Percentiles rank a stretch among this genome's conserved stretches.
Conservation (phyloP, 441 rosid species). For the Brassica balearica region DNA sequence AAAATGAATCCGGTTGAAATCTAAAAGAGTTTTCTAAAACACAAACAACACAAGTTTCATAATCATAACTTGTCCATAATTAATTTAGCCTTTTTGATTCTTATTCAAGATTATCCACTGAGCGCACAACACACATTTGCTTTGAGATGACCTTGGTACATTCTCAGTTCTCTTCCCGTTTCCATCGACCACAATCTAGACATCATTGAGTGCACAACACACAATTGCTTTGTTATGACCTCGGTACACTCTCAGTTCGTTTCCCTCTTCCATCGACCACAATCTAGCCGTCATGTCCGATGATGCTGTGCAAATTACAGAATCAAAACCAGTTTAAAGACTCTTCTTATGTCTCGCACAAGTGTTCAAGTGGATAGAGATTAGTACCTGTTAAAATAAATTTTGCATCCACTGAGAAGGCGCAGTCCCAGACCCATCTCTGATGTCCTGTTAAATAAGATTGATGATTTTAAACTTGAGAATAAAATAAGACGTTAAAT, state of each 20-base stretch:
- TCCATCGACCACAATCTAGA: neutral
- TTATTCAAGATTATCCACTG: slow-evolving; percentile 49
- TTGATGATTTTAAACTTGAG: slow-evolving; percentile 6
- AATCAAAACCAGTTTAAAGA: slow-evolving; percentile 21
- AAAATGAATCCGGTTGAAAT: slow-evolving; percentile 2
- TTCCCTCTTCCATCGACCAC: slow-evolving; percentile 67
- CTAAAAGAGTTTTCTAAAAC: slow-evolving; percentile 13
- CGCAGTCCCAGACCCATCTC: slow-evolving; percentile 99
- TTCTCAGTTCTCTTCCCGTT: slow-evolving; percentile 58
- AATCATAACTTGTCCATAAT: slow-evolving; percentile 6
- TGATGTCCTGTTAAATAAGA: slow-evolving; percentile 68
- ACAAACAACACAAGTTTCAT: slow-evolving; percentile 5
- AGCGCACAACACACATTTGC: slow-evolving; percentile 89
- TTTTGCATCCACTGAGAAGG: slow-evolving; percentile 93
- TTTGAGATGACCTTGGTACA: slow-evolving; percentile 83
- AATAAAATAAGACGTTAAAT: neutral
- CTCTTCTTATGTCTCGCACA: neutral
- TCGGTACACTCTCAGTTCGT: slow-evolving; percentile 72
- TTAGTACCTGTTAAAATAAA: slow-evolving; percentile 83
- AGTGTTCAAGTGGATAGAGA: neutral
- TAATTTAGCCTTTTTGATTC: neutral
- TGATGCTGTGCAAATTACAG: slow-evolving; percentile 59
- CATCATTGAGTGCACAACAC: slow-evolving; percentile 90
- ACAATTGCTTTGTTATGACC: slow-evolving; percentile 91
- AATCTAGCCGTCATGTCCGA: slow-evolving; percentile 87